These are phyloP conservation scores for Neurospora sp. DNA, from an alignment of 495 filamentous ascomycete species.

Conservation along the genomic window DNA sequence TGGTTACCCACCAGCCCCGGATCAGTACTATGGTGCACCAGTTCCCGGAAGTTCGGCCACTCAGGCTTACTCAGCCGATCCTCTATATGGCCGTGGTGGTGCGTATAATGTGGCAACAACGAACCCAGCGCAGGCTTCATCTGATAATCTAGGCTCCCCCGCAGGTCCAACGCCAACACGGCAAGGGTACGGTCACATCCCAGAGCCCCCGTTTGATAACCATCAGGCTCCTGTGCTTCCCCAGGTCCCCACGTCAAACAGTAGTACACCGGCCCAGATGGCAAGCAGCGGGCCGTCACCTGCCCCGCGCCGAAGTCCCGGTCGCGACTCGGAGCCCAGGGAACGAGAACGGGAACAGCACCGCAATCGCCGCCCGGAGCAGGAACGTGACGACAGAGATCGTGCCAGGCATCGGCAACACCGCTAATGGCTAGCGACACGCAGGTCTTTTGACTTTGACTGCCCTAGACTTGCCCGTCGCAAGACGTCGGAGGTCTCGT, in stretches of 20 bases:
- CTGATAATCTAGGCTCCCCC: constrained; percentile 44
- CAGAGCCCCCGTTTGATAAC: constrained; percentile 22
- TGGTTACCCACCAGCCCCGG: constrained; percentile 18
- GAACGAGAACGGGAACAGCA: constrained; percentile 17
- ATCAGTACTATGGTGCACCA: constrained; percentile 24
- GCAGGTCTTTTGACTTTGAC: constrained; percentile 6
- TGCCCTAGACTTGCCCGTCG: constrained; percentile 3
- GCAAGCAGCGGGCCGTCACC: constrained; percentile 21
- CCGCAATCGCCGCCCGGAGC: constrained; percentile 13
- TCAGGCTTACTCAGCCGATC: constrained; percentile 33
- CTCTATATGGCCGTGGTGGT: constrained; percentile 44
- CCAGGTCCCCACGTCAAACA: constrained; percentile 12
- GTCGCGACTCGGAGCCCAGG: constrained; percentile 32
- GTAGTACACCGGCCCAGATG: constrained; percentile 19
- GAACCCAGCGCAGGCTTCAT: constrained; percentile 23
- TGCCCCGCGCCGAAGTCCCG: constrained; percentile 28
- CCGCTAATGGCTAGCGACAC: constrained; percentile 12
- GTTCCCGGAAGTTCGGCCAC: constrained; percentile 17
- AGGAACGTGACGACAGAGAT: constrained; percentile 21
- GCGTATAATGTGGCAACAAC: constrained; percentile 23
- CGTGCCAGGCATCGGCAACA: constrained; percentile 18
- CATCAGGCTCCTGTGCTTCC: constrained; percentile 10
- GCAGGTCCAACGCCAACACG: constrained; percentile 33
- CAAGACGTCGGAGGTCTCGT: constrained; percentile 9
- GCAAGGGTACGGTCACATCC: constrained; percentile 25